A percentile compares a stretch with the other conserved stretches of the same genome.
Conservation (phyloP, 2,329 filamentous ascomycete genomes). For the Metarhizium robertsii region DNA sequence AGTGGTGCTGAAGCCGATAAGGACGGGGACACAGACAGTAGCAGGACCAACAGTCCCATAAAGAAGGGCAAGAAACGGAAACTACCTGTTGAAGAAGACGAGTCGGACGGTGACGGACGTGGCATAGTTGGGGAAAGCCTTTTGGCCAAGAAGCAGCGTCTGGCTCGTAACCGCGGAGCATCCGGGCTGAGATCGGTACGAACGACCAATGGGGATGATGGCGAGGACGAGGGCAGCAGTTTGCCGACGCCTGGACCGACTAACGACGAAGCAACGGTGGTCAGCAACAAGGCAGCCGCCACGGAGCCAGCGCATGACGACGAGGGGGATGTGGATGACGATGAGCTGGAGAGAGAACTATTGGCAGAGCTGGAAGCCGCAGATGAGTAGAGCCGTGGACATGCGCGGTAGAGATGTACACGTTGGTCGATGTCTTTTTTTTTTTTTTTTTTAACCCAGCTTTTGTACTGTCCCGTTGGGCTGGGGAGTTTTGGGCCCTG, state of each 20-base stretch:
- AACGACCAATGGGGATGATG: conserved; percentile 28
- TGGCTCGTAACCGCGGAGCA: conserved; percentile 33
- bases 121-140: conserved; percentile 26
- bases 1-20: conserved; percentile 16
- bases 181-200: conserved; percentile 37
- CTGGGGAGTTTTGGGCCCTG: not conserved
- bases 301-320: conserved; percentile 17
- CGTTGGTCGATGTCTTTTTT: too few relatives aligned
- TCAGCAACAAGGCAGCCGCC: conserved; percentile 17
- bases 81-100: conserved; percentile 17
- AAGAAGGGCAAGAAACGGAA: conserved; percentile 26
- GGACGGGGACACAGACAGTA: conserved; percentile 21
- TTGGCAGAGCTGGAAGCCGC: conserved; percentile 47
- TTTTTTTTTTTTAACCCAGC: too few relatives aligned
- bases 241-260: conserved; percentile 31
- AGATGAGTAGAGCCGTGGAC: conserved; percentile 10
- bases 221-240: conserved; percentile 23
- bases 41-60: conserved; percentile 15
- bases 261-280: conserved; percentile 21
- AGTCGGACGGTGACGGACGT: conserved; percentile 22
- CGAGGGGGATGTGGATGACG: conserved; percentile 37
- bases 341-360: conserved; percentile 55
- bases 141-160: conserved; percentile 41
- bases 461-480: not conserved
- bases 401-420: too few relatives aligned